Evolutionary conservation across 495 filamentous ascomycete species (phyloP).

Genomic region (Penicillium macrosclerotiorum): DNA sequence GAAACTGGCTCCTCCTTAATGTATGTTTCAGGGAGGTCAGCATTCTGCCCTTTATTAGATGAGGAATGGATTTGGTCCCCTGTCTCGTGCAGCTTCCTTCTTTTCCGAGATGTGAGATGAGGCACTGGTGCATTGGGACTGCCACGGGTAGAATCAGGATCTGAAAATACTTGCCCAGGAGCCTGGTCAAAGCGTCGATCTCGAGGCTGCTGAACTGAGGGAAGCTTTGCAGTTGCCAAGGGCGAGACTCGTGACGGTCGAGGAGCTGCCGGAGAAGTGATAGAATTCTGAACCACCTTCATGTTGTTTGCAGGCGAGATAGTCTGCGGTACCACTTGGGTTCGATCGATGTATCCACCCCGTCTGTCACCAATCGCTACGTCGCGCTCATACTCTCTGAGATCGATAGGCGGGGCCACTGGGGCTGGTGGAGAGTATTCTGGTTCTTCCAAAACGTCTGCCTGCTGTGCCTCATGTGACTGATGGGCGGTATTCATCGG

Average conservation of each 20-base stretch:
- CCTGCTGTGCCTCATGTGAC: conserved; percentile 21
- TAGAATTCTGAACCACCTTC: conserved; percentile 57
- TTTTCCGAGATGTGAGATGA: conserved; percentile 44
- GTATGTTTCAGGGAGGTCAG: conserved; percentile 48
- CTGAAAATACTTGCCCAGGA: conserved; percentile 20
- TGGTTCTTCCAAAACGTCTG: conserved; percentile 42
- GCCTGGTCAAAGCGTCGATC: conserved; percentile 26
- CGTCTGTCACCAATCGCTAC: conserved; percentile 16
- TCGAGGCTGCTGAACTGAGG: conserved; percentile 41
- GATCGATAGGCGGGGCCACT: conserved; percentile 34
- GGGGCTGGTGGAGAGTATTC: conserved; percentile 52
- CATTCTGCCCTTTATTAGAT: conserved; percentile 27
- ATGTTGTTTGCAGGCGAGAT: conserved; percentile 34
- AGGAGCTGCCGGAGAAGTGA: conserved; percentile 72
- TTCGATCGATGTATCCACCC: conserved; percentile 20
- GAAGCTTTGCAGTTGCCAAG: conserved; percentile 61
- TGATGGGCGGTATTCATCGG: too few species aligned
- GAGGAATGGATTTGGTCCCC: conserved; percentile 29
- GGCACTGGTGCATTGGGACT: conserved; percentile 39
- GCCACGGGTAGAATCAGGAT: conserved; percentile 25
- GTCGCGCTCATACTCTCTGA: conserved; percentile 24
- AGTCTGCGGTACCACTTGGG: conserved; percentile 21
- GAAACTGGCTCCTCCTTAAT: conserved; percentile 90
- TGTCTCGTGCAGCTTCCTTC: conserved; percentile 43
- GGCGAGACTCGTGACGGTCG: conserved; percentile 81